Conservation (phyloP, 2,329 filamentous ascomycete species). For the Fusarium robinianum region DNA sequence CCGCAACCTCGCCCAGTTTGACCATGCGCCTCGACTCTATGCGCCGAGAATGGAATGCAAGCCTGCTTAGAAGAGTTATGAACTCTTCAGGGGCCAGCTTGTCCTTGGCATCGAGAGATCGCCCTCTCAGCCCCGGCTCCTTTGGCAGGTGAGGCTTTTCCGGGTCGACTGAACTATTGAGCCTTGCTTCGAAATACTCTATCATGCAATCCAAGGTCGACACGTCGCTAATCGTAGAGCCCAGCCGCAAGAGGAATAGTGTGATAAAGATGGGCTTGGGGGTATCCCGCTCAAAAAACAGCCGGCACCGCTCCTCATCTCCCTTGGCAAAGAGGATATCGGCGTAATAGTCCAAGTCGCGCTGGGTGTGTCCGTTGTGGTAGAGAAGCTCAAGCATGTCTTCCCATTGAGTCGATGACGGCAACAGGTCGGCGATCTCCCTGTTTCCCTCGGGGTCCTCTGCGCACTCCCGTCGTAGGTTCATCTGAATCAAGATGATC, state of each 20-base stretch:
- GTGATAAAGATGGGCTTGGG: slow-evolving; percentile 39
- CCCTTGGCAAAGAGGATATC: slow-evolving; percentile 38
- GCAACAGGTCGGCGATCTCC: slow-evolving; percentile 34
- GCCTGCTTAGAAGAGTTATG: slow-evolving; percentile 29
- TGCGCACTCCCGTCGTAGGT: slow-evolving; percentile 33
- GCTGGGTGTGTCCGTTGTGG: slow-evolving; percentile 27
- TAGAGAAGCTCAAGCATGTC: slow-evolving; percentile 22
- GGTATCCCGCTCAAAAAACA: slow-evolving; percentile 36
- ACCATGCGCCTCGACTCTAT: slow-evolving; percentile 42
- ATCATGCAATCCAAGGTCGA: slow-evolving; percentile 36
- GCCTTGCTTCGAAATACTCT: slow-evolving; percentile 28
- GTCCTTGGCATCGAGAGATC: slow-evolving; percentile 19
- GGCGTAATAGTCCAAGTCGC: slow-evolving; percentile 34
- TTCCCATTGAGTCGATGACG: slow-evolving; percentile 31
- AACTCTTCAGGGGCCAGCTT: slow-evolving; percentile 32
- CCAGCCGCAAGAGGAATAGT: slow-evolving; percentile 38
- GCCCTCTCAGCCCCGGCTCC: background rate
- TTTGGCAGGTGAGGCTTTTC: background rate
- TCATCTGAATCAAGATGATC: slow-evolving; percentile 41
- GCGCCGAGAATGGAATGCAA: slow-evolving; percentile 40
- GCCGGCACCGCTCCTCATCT: slow-evolving; percentile 40
- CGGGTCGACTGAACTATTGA: slow-evolving; percentile 20
- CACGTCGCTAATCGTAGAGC: slow-evolving; percentile 32
- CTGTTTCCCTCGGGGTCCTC: slow-evolving; percentile 17
- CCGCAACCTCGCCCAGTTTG: slow-evolving; percentile 37